Base-by-base conservation (phyloP, 2,329 filamentous ascomycete species). In the Aspergillus floridensis region DNA sequence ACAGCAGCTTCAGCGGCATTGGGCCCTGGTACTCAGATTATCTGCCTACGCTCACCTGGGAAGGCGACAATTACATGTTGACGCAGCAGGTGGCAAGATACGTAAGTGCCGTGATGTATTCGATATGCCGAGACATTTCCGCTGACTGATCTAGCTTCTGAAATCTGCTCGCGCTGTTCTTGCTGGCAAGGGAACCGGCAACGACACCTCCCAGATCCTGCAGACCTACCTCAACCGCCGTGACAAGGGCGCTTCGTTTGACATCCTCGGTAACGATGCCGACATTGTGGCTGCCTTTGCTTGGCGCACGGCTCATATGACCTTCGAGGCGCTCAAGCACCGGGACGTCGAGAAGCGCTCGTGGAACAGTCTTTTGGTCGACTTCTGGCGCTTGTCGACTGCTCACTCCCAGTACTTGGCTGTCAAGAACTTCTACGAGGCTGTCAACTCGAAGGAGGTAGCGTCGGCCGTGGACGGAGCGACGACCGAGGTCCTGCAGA, bases 11-110 rank as follows among this genome's bases (percentile, higher is more conserved):
- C 77, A 86, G 86, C 57, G 90, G 90, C n/a, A 90, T 93, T 65
- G 89, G 88, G 1, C 78, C 83, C 19, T 90, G 85, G 83, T 92
- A 91, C 68, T 82, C 88, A 29, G 89, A 92, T 72, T 91, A 92
- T 71, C 80, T 92, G 1, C 88, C 90, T 16, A 89, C 84, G 0
- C 74, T 80, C 14, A 90, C 88, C 10, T 90, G 87, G 86, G 89
- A 92, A 72, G 89, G 89, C 49, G 89, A 91, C 77, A 91, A 91
- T 79, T 92, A 90, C 79, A 91, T 92, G 89, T 80, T 92, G 60
- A 90, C 88, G 10, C 89, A 92, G 74, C 89, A 92, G 77, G 89
- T 92, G 2, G 87, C 88, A 2, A 84, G 88, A 59, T 92, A 92
- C 69, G 79, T 83, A 76, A 74, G 80, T 76, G 22, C 1, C 4